Evolutionary conservation across 148 eudicot species (phyloP), one percentile per base, ranked within the genome.

Genomic region (Fagopyrum homotropicum): DNA sequence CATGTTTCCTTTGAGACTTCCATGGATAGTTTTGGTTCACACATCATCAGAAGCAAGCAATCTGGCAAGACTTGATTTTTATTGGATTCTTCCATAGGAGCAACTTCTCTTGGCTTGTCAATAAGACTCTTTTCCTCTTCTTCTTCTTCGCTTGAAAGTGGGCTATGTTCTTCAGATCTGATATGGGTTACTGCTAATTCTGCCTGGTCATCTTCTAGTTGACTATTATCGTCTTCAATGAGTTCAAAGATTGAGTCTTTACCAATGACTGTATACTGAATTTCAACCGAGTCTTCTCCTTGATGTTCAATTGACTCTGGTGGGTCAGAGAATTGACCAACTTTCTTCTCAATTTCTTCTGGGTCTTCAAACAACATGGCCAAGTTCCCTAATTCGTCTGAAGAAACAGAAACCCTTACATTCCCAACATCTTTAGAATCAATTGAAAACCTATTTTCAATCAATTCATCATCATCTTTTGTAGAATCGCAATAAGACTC

Each of bases 1-100:
- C 98, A 94, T 10, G 98, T 94, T 71, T 94, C 98, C 69, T 90
- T 87, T 0, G 96, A 94, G 4, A 94, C 98, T 74, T 94, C 98
- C 98, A 94, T 94, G 19, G 98, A 94, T 4, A 94, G 81, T 82
- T 94, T 94, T 0, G 97, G 97, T 80, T 94, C 98, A 29, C 90
- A 87, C 92, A 89, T 90, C 98, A 94, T 94, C 43, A 94, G 70
- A 16, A 94, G 79, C 73, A 94, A 83, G 81, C 98, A 94, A 61
- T 94, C 98, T n/a, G 98, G 98, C 79, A 93, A 79, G 11, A 66
- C 79, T n/a, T 79, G 30, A 7, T 69, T 71, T 45, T 79, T 82
- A 77, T 59, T 60, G 57, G 69, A 79, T 14, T 70, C 57, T 26
- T 59, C 57, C 45, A 35, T 35, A 35, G 40, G 3, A 35, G 40